Evolutionary conservation across 2,329 filamentous ascomycete genomes (phyloP).

Genomic region (Nemania abortiva): DNA sequence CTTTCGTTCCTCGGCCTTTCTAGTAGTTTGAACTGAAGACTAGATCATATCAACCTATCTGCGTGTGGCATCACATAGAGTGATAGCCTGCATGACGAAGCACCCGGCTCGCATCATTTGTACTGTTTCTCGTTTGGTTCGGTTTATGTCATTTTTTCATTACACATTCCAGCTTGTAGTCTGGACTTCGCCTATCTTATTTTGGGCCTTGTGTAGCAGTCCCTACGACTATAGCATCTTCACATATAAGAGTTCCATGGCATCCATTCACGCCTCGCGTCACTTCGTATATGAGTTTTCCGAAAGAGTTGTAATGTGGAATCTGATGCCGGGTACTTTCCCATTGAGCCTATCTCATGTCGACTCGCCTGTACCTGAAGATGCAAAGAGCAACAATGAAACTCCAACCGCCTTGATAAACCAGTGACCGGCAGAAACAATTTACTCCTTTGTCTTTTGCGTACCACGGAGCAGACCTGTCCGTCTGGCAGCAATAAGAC

Average conservation of each 20-base stretch:
- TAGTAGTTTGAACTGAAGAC: not conserved
- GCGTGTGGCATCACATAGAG: not conserved
- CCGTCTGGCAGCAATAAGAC: conserved; percentile 99
- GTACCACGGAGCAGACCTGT: conserved; percentile 99
- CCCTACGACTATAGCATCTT: conserved; percentile 34
- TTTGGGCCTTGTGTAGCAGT: conserved; percentile 27
- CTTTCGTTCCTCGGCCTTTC: not conserved
- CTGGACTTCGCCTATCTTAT: conserved; percentile 38
- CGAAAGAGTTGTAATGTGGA: conserved; percentile 38
- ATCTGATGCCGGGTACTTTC: conserved; percentile 54
- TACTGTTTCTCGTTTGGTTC: conserved; percentile 7
- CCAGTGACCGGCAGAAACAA: conserved; percentile 53
- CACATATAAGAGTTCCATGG: conserved; percentile 30
- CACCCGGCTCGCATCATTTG: not conserved
- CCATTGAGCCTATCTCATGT: conserved; percentile 55
- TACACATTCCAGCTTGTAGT: conserved; percentile 35
- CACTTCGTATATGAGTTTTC: conserved; percentile 34
- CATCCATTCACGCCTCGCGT: conserved; percentile 41
- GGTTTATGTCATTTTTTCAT: conserved; percentile 39
- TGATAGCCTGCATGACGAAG: not conserved
- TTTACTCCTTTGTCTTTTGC: conserved; percentile 99
- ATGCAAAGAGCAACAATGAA: conserved; percentile 73
- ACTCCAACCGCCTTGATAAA: conserved; percentile 73
- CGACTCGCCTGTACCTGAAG: conserved; percentile 60
- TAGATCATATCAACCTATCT: not conserved